Percentiles rank a stretch among this genome's conserved stretches.
phyloP scores from a whole-genome alignment of 306 rosid species.

The Myrica gale region DNA sequence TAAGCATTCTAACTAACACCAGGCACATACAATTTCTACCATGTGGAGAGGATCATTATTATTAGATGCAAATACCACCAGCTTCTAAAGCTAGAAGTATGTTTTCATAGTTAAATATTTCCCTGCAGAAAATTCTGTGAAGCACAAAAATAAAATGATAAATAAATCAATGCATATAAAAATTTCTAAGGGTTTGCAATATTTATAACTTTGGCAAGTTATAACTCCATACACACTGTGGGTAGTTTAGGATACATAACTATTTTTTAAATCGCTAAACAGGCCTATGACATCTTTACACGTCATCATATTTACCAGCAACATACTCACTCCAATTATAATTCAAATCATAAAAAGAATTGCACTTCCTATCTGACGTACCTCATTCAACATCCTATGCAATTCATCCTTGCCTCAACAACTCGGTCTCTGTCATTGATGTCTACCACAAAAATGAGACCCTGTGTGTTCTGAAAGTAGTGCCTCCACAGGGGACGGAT shows the following conservation, averaged over 20 bases:
- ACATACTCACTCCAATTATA: neutral
- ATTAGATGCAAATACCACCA: neutral
- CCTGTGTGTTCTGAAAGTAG: slow-evolving; percentile 99
- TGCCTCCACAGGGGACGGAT: slow-evolving; percentile 99
- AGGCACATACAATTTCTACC: neutral
- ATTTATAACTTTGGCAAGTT: neutral
- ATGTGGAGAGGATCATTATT: neutral
- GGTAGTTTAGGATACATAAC: neutral
- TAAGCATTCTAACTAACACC: neutral
- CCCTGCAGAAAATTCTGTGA: neutral
- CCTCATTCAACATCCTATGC: slow-evolving; percentile 99
- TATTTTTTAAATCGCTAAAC: neutral
- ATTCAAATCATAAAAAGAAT: slow-evolving; percentile 1
- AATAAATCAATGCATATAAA: neutral
- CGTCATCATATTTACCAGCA: neutral
- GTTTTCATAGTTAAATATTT: neutral
- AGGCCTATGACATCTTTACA: neutral
- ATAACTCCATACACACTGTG: neutral
- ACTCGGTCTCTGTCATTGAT: slow-evolving; percentile 99
- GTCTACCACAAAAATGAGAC: slow-evolving; percentile 98
- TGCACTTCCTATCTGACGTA: slow-evolving; percentile 28
- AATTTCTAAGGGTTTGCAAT: neutral
- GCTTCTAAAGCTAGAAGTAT: neutral
- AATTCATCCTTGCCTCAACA: slow-evolving; percentile 99
- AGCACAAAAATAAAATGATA: neutral